Evolutionary conservation across 352 stramenopile species (phyloP).

Genomic region (Pythium sp.): DNA sequence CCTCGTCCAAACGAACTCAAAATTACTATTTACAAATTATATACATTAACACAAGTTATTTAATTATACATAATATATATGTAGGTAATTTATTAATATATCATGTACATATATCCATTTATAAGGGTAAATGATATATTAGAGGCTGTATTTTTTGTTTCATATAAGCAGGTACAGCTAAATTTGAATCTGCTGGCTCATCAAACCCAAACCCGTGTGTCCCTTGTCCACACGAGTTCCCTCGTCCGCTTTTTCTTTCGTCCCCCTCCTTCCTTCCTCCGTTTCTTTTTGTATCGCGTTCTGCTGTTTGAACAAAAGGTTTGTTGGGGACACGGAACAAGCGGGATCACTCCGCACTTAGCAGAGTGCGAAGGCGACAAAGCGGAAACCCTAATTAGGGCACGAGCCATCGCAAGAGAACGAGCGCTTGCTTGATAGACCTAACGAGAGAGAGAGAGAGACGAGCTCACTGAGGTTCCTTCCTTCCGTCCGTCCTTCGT

Average conservation of each 20-base stretch:
- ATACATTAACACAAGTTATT: not conserved
- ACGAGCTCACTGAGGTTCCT: not conserved
- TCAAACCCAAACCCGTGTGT: not conserved
- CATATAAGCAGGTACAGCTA: not conserved
- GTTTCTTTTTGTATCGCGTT: not conserved
- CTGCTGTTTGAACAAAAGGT: not conserved
- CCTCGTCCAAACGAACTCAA: too few relatives aligned
- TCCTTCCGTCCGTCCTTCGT: not conserved
- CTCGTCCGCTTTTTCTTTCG: not conserved
- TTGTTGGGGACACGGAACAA: not conserved
- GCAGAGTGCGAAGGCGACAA: not conserved
- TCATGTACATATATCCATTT: not conserved
- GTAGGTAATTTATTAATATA: not conserved
- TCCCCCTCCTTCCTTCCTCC: slow-evolving; percentile 1
- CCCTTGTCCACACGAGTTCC: not conserved
- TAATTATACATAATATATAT: not conserved
- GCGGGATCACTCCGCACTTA: not conserved
- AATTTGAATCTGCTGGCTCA: not conserved
- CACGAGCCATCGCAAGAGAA: not conserved
- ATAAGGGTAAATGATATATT: not conserved
- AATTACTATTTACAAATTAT: too few relatives aligned
- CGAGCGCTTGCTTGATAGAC: not conserved
- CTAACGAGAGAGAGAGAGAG: not conserved
- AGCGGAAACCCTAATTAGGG: slow-evolving; percentile 15
- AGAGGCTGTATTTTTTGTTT: not conserved